Evolutionary conservation across 129 eudicot genomes (phyloP).

Genomic region (Arctium lappa): DNA sequence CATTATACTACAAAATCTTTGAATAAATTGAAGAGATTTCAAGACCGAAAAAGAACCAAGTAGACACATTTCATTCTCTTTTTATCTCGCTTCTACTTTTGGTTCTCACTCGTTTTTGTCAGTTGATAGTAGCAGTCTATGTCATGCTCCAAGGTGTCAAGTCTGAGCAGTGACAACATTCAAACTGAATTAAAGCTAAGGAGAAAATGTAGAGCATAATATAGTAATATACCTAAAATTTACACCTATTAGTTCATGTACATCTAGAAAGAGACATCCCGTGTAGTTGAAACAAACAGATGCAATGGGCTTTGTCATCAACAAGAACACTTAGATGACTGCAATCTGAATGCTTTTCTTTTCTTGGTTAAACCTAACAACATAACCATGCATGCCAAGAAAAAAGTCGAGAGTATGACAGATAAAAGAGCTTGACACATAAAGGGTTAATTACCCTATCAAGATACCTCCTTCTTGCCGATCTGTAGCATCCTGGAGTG

Average conservation of each 20-base stretch:
- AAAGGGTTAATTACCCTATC: slow-evolving; percentile 9
- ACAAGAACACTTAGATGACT: not conserved
- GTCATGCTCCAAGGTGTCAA: not conserved
- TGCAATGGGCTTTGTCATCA: not conserved
- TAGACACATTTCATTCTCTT: not conserved
- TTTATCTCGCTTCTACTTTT: not conserved
- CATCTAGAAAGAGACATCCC: not conserved
- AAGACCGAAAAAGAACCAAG: not conserved
- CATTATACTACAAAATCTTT: not conserved
- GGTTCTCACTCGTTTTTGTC: not conserved
- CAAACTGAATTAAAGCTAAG: too few species aligned
- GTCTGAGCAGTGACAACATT: not conserved
- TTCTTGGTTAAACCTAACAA: not conserved
- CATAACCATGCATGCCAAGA: not conserved
- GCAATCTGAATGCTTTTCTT: not conserved
- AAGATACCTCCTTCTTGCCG: slow-evolving; percentile 75
- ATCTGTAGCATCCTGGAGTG: slow-evolving; percentile 84
- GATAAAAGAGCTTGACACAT: slow-evolving; percentile 1
- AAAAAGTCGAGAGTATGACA: not conserved
- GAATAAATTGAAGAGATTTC: not conserved
- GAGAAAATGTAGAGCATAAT: not conserved
- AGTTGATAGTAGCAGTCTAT: not conserved
- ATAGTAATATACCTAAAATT: not conserved
- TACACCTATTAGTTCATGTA: not conserved
- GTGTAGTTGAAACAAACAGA: not conserved